These are phyloP conservation scores for Syzygium grande DNA, from an alignment of 345 rosid genomes.

Conservation along the genomic window DNA sequence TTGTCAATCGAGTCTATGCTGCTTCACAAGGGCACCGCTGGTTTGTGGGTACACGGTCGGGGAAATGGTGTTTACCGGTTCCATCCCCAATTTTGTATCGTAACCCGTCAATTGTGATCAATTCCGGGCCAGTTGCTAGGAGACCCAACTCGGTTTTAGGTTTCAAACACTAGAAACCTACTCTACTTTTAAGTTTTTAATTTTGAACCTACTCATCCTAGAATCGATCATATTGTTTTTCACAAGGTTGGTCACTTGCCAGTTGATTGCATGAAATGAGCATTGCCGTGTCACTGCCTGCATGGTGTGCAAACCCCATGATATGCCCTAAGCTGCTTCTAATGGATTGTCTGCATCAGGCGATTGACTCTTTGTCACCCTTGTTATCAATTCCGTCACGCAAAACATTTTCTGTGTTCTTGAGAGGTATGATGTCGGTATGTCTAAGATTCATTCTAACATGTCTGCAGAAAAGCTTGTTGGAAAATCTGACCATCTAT, in stretches of 20 bases:
- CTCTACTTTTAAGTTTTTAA: neutral
- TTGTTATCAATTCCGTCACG: neutral
- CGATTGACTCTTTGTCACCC: neutral
- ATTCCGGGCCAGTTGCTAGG: neutral
- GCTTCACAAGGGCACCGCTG: neutral
- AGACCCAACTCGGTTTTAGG: accelerated
- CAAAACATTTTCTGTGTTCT: neutral
- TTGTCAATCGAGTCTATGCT: neutral
- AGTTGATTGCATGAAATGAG: neutral
- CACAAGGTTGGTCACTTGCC: neutral
- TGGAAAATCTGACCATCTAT: slow-evolving; percentile 25
- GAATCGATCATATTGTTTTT: neutral
- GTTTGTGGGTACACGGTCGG: neutral
- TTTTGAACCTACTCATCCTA: neutral
- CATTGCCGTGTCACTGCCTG: neutral
- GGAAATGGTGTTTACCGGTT: neutral
- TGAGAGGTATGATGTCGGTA: neutral
- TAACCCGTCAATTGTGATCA: neutral
- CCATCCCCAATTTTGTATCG: neutral
- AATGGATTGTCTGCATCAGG: neutral
- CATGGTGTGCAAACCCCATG: neutral
- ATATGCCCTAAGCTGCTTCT: neutral
- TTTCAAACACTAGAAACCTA: neutral
- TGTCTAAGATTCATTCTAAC: neutral
- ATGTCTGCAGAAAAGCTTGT: slow-evolving; percentile 5